A percentile compares a stretch with the other conserved stretches of the same genome.
These are phyloP conservation scores for Carpinus fangiana DNA, from an alignment of 306 rosid species.

Conservation along the genomic window DNA sequence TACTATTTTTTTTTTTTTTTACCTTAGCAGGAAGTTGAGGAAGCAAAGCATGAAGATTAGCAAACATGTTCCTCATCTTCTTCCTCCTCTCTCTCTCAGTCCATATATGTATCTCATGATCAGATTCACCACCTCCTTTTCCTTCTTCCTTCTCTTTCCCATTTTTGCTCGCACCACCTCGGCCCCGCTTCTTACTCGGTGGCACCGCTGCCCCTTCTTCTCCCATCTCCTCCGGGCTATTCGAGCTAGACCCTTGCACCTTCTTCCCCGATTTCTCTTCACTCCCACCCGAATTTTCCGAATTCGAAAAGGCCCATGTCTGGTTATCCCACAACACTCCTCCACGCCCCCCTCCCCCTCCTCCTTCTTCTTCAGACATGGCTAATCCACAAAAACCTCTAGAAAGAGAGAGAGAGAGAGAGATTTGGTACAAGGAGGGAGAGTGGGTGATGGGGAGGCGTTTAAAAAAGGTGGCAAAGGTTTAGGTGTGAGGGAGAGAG, in stretches of 20 bases:
- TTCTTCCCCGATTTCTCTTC: constrained; percentile 13
- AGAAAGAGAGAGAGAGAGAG: not conserved
- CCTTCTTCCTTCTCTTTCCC: constrained; percentile 8
- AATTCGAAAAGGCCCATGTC: constrained; percentile 32
- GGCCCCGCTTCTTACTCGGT: constrained; percentile 1
- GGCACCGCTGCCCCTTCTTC: constrained; percentile 1
- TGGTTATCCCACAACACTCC: constrained; percentile 28
- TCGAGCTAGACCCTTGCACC: not conserved
- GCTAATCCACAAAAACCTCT: not conserved
- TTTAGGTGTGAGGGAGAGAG: not conserved
- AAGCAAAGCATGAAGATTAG: constrained; percentile 74
- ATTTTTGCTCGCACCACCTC: constrained; percentile 5
- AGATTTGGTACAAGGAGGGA: not conserved
- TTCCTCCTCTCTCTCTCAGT: constrained; percentile 86
- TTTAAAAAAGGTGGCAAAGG: constrained; percentile 34
- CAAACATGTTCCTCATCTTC: constrained; percentile 79
- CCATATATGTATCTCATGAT: constrained; percentile 64
- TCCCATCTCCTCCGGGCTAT: not conserved
- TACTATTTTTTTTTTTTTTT: not conserved
- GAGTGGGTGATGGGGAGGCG: not conserved
- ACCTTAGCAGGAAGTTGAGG: constrained; percentile 84
- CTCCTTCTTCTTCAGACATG: constrained; percentile 28
- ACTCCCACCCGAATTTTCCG: constrained; percentile 17
- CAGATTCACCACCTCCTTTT: constrained; percentile 24
- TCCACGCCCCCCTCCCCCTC: not conserved